A percentile compares a stretch with the other conserved stretches of the same genome.
These are phyloP conservation scores for Leptodontidium sp. DNA, from an alignment of 2,329 filamentous ascomycete species.

Conservation along the genomic window DNA sequence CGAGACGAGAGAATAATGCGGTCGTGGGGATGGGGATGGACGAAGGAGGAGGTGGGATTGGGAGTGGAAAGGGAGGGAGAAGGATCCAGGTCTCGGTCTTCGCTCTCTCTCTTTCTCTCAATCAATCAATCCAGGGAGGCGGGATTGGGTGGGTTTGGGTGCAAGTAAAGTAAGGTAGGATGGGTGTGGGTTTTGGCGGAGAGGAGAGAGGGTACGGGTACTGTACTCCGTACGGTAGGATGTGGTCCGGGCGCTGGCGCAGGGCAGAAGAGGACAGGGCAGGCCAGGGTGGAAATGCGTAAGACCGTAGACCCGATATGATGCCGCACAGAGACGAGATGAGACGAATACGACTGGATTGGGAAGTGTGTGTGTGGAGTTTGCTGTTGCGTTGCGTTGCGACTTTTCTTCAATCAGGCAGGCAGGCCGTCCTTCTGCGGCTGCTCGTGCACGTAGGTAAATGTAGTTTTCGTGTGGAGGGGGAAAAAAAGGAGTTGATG, in stretches of 20 bases:
- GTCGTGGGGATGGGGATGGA: constrained; percentile 9
- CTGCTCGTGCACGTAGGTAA: neutral
- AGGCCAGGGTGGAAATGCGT: constrained; percentile 1
- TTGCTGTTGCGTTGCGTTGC: neutral
- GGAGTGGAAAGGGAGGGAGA: constrained; percentile 14
- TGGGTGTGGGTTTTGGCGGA: neutral
- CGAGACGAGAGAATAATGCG: constrained; percentile 25
- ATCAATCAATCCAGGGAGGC: constrained; percentile 5
- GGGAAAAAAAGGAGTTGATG: neutral
- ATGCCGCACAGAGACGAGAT: neutral
- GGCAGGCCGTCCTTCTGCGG: too few species aligned
- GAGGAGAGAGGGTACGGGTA: neutral
- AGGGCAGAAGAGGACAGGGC: neutral
- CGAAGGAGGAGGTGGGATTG: constrained; percentile 7
- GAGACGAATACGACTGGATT: neutral
- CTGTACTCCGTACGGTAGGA: neutral
- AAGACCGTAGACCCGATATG: neutral
- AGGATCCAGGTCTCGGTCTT: neutral
- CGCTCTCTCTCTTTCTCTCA: too few species aligned
- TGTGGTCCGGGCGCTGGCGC: neutral
- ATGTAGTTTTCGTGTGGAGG: neutral
- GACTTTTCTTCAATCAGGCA: too few species aligned
- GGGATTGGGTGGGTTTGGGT: neutral
- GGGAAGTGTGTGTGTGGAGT: neutral
- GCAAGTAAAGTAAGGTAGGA: neutral